phyloP scores from a whole-genome alignment of 768 basidiomycete species.

The Sarcodon sp. region DNA sequence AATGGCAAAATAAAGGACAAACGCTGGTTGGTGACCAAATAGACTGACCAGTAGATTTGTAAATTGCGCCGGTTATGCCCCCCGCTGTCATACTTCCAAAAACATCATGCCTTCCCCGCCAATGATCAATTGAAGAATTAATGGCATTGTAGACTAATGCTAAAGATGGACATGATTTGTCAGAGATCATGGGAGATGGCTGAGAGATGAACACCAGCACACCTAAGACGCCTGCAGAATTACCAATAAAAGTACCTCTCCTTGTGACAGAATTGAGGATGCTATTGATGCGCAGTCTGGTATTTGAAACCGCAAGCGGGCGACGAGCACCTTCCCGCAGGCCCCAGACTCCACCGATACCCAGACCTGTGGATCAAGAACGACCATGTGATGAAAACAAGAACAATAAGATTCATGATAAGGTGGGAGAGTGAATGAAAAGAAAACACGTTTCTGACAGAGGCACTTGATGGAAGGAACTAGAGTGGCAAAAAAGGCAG shows the following conservation, averaged over 20 bases:
- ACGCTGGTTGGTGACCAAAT: slow-evolving; percentile 22
- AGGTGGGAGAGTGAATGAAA: slow-evolving; percentile 39
- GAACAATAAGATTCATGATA: slow-evolving; percentile 76
- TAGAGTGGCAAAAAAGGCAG: slow-evolving; percentile 11
- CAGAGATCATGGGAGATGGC: slow-evolving; percentile 24
- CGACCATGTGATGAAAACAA: slow-evolving; percentile 65
- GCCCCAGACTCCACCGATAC: slow-evolving; percentile 92
- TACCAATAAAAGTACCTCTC: slow-evolving; percentile 95
- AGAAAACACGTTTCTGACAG: neutral
- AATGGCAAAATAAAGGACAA: slow-evolving; percentile 10
- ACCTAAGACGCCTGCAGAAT: slow-evolving; percentile 97
- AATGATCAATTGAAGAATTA: slow-evolving; percentile 85
- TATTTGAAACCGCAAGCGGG: slow-evolving; percentile 77
- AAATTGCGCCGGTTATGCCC: slow-evolving; percentile 79
- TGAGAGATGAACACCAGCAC: slow-evolving; percentile 25
- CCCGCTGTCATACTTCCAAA: slow-evolving; percentile 89
- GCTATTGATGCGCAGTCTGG: slow-evolving; percentile 90
- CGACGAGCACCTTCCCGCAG: slow-evolving; percentile 85
- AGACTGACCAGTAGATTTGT: slow-evolving; percentile 83
- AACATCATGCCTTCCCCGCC: slow-evolving; percentile 86
- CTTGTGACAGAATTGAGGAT: slow-evolving; percentile 93
- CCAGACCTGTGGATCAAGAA: slow-evolving; percentile 64
- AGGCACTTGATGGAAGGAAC: slow-evolving; percentile 2
- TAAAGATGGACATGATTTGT: slow-evolving; percentile 27
- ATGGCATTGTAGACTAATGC: slow-evolving; percentile 93